Base-by-base conservation (phyloP, 192 early-diverging fungal genomes). In the Gamsiella multidivaricata region DNA sequence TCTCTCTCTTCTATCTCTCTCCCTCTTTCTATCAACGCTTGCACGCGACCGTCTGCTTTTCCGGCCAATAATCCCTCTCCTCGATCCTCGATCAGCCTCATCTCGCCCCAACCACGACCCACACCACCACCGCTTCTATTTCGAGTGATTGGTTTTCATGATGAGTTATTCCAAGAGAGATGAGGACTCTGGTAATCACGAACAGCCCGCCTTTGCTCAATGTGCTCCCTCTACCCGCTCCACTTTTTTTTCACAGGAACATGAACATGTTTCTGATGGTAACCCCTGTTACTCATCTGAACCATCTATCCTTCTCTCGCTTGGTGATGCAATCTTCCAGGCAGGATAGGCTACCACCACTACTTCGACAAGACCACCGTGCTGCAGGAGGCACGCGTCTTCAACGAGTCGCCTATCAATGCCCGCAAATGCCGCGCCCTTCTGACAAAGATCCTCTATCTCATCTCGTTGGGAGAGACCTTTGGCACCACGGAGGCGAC, bases 401-500 rank as follows among this genome's bases (percentile, higher is more conserved):
- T 99, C 84, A 98, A 99, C 82, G 94, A 96, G 69, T 91, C 94
- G 28, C 97, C 97, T 20, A 95, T 99, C 69, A 95, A 94, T 67
- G 91, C 94, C 25, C 88, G 96, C 65, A 97, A 97, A 83, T 99
- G 95, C 79, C 88, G 96, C 34, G 79, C 94, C 34, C 85, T 97
- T 33, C 80, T 99, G 47, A 97, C 96, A 41, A 97, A 97, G 81
- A 95, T 99, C 33, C 86, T 95, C 41, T 97, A 96, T 69, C 85
- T 99, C 66, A 86, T 98, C 32, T 95, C 94, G 67, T 89, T 95
- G 63, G 91, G 92, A 6, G 94, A 98, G 80, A 83, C 87, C 15
- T 95, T 98, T 80, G 87, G 88, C 60, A 94, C 94, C n/a, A 88
- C 86, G n/a, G 97, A 98, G 83, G 97, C 97, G 2, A 99, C 97